phyloP scores from a whole-genome alignment of 345 rosid genomes.

The Gossypium mustelinum region DNA sequence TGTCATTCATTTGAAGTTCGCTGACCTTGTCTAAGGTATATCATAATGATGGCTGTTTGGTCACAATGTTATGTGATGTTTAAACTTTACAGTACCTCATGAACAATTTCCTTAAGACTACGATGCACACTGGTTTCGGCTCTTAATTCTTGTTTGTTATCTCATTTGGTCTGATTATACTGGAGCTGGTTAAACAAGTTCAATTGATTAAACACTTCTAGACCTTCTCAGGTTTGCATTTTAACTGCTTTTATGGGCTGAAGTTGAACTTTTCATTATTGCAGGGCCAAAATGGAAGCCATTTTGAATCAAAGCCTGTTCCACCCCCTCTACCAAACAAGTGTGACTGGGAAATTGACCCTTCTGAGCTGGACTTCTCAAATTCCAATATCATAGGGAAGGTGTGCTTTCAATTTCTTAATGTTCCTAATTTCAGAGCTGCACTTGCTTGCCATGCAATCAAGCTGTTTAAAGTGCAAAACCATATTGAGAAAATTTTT shows the following conservation, averaged over 20 bases:
- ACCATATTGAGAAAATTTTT: neutral
- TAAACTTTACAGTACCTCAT: neutral
- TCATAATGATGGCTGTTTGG: neutral
- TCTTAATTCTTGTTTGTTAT: neutral
- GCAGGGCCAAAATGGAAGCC: conserved; percentile 98
- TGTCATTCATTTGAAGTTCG: neutral
- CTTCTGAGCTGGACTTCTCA: conserved; percentile 87
- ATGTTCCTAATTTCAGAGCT: neutral
- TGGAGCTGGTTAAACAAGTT: neutral
- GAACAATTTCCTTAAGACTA: neutral
- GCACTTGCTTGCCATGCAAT: neutral
- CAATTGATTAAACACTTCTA: neutral
- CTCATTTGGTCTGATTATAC: neutral
- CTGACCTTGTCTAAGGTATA: neutral
- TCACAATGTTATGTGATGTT: neutral
- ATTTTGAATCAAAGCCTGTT: conserved; percentile 93
- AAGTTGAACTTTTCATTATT: conserved; percentile 18
- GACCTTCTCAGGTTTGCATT: neutral
- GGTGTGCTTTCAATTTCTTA: conserved; percentile 38
- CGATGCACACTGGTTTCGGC: neutral
- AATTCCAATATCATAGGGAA: conserved; percentile 71
- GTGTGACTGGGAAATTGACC: conserved; percentile 99
- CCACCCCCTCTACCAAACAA: conserved; percentile 90
- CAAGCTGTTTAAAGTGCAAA: conserved; percentile 7
- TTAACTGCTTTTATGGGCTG: conserved; percentile 8